Base-by-base conservation (phyloP, 1,284 basidiomycete species). In the Fistulinella cinereoalba region DNA sequence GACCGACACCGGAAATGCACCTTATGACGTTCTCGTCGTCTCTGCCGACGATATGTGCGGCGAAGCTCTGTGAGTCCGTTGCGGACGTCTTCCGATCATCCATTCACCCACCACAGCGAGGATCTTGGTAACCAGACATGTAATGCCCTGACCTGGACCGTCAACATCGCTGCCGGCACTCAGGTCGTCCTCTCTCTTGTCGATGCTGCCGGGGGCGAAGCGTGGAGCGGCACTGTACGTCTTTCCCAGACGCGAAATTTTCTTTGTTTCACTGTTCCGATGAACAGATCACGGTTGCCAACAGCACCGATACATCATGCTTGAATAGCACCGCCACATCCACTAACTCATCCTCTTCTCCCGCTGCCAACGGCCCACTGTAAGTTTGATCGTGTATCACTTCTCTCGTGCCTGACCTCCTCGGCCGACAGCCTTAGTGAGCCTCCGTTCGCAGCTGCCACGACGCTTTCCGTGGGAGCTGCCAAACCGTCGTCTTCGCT, bases 1-100 rank as follows among this genome's bases (percentile, higher is more conserved):
- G 85, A 58, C 70, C 2, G 15, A 18, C 19, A 56, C 65, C 6
- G 64, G 66, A n/a, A 58, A 64, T 6, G 60, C 61, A 1, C 81
- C 83, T 6, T 86, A 81, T 71, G 79, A 80, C 61, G 55, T 88
- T 53, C 67, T 81, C 57, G 59, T 83, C 45, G 82, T 81, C 37
- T 52, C 72, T 43, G 66, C 72, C 38, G 55, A 63, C 4, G 72
- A 83, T 56, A 73, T 75, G 8, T 89, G 87, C 54, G 77, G 77
- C 54, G 67, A 73, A 25, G 60, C 77, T 47, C 53, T 88, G 86
- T 88, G 49, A 61, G 83, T 45, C 28, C 6, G 18, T 15, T 19
- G 9, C 21, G 15, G 18, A 28, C 29, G 10, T 36, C 16, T 22
- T 27, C 27, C 19, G 43, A 24, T 18, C 49, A 7, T 11, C 22